Evolutionary conservation across 2,329 filamentous ascomycete species (phyloP).

Genomic region (Aspergillus intermedius): DNA sequence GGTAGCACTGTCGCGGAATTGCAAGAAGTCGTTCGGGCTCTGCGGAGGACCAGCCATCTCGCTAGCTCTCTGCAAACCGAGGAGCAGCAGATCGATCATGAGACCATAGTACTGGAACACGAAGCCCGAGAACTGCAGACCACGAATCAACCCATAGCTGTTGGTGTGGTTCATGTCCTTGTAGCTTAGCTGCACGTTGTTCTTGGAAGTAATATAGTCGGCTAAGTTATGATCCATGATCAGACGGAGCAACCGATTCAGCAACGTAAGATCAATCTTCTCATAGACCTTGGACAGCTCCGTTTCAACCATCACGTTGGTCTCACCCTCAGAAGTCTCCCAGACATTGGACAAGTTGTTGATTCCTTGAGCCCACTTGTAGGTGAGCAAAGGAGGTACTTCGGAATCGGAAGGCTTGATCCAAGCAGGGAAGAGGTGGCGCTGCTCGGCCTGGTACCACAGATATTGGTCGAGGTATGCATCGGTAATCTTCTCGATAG

Average conservation of each 20-base stretch:
- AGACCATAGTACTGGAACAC: conserved; percentile 99
- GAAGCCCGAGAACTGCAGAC: conserved; percentile 94
- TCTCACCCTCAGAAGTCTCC: conserved; percentile 89
- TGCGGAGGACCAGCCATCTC: conserved; percentile 94
- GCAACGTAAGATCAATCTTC: conserved; percentile 93
- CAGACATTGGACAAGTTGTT: conserved; percentile 96
- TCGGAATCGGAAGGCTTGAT: conserved; percentile 99
- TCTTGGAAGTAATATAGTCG: conserved; percentile 98
- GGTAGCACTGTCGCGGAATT: conserved; percentile 88
- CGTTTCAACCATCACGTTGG: conserved; percentile 98
- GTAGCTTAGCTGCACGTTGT: conserved; percentile 98
- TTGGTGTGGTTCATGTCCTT: conserved; percentile 99
- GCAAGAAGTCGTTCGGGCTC: conserved; percentile 92
- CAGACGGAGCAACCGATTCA: conserved; percentile 84
- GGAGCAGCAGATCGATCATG: conserved; percentile 83
- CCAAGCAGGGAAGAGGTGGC: conserved; percentile 95
- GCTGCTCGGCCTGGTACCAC: conserved; percentile 98
- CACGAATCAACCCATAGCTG: conserved; percentile 96
- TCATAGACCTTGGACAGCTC: conserved; percentile 99
- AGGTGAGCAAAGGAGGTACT: conserved; percentile 85
- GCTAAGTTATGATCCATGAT: conserved; percentile 99
- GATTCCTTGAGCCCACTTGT: conserved; percentile 99
- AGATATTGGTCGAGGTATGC: conserved; percentile 97
- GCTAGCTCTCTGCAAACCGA: conserved; percentile 91
- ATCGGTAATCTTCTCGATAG: conserved; percentile 98